Evolutionary conservation across 1,284 basidiomycete species (phyloP).

Genomic region (Agroathelia rolfsii): DNA sequence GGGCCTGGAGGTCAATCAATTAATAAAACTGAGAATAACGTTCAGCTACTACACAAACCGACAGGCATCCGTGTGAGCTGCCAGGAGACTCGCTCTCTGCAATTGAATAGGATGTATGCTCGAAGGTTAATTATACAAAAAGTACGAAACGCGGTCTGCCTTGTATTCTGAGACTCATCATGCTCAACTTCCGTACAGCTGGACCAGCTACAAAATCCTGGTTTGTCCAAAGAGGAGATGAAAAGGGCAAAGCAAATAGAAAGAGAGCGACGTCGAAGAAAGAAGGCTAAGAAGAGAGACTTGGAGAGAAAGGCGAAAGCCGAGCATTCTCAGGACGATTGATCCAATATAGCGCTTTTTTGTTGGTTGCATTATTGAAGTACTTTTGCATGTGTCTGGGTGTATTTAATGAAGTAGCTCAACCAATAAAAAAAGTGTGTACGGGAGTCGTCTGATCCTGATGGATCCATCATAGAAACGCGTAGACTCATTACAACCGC

Average conservation of each 20-base stretch:
- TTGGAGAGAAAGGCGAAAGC: constrained; percentile 21
- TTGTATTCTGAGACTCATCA: constrained; percentile 1
- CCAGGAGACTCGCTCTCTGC: constrained; percentile 70
- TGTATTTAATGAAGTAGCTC: too few species aligned
- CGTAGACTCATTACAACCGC: too few species aligned
- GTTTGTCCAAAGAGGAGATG: constrained; percentile 61
- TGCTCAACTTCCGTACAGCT: constrained; percentile 32
- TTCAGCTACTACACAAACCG: constrained; percentile 71
- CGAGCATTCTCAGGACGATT: too few species aligned
- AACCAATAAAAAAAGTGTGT: too few species aligned
- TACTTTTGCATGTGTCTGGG: too few species aligned
- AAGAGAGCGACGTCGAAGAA: constrained; percentile 56
- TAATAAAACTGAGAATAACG: constrained; percentile 79
- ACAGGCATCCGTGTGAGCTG: constrained; percentile 69
- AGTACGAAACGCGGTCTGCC: constrained; percentile 33
- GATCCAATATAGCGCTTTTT: too few species aligned
- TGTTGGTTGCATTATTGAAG: too few species aligned
- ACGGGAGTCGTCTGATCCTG: too few species aligned
- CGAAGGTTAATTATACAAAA: constrained; percentile 58
- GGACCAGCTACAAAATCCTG: constrained; percentile 62
- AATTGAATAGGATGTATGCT: constrained; percentile 61
- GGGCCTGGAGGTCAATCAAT: constrained; percentile 80
- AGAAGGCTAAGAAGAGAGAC: constrained; percentile 60
- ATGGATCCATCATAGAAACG: too few species aligned
- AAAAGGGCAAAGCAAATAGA: constrained; percentile 59